These are phyloP conservation scores for Entomortierella parvispora DNA, from an alignment of 192 early-diverging fungal species.

Conservation along the genomic window DNA sequence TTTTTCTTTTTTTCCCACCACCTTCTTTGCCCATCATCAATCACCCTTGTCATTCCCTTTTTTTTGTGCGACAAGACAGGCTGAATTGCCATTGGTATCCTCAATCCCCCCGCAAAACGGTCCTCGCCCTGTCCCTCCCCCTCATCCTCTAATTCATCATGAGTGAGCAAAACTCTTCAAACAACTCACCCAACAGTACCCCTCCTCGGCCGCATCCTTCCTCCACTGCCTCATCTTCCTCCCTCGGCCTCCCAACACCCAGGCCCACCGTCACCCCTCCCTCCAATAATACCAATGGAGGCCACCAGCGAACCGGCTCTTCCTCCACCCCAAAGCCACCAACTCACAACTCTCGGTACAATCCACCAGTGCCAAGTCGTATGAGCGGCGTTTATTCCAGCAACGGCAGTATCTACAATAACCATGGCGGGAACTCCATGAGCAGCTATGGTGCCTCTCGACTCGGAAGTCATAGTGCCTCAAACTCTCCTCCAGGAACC, in stretches of 20 bases:
- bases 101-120: neutral
- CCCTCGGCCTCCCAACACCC: constrained; percentile 8
- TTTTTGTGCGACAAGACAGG: neutral
- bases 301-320: constrained; percentile 19
- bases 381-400: constrained; percentile 43
- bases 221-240: constrained; percentile 10
- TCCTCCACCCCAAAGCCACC: neutral
- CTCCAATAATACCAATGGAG: constrained; percentile 11
- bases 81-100: neutral
- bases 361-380: constrained; percentile 44
- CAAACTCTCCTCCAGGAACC: constrained; percentile 40
- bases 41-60: neutral
- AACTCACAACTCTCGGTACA: constrained; percentile 12
- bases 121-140: neutral
- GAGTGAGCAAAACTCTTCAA: constrained; percentile 13
- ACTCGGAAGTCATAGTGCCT: constrained; percentile 29
- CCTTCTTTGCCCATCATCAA: neutral
- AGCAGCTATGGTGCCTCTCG: too few species aligned
- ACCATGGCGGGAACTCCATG: neutral
- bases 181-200: constrained; percentile 21
- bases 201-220: constrained; percentile 18
- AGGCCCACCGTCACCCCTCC: constrained; percentile 7
- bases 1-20: neutral
- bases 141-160: constrained; percentile 5
- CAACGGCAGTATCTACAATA: constrained; percentile 32